Evolutionary conservation across 345 rosid genomes (phyloP), one percentile per base, ranked within the genome.

Genomic region (Ailanthus altissimus): DNA sequence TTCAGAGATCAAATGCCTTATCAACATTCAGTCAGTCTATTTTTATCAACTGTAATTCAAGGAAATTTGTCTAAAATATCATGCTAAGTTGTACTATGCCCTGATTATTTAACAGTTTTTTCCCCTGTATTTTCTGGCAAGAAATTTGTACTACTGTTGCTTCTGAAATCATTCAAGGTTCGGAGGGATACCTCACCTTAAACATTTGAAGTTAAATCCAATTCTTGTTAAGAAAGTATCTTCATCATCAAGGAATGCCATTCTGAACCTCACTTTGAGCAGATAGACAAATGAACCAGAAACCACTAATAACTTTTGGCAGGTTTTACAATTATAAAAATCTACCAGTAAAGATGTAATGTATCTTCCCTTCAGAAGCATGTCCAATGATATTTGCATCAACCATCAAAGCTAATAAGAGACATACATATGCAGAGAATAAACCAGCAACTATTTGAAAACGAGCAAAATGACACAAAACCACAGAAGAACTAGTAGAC

Each of bases 371-470:
- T 25, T 12, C 11, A 8, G 60, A 32, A 50, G 21, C 16, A 70
- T 70, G 71, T 28, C 12, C 23, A n/a, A 67, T 67, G 38, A 67
- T 46, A 10, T 25, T 32, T 67, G 54, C 18, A 67, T 46, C 54
- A 67, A 67, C 21, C 54, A 45, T 13, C 46, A n/a, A 67, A 23
- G 56, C 46, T 49, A 46, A 67, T 46, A 54, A 46, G 46, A 43
- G 32, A 67, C 21, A 25, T 46, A 0, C 1, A 38, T 21, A 70
- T 20, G 32, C 18, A 70, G 15, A 51, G 42, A 69, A 50, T 5
- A 16, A 10, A 32, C 46, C 60, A 16, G 50, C 26, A 13, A n/a
- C 16, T 20, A 18, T 26, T 51, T 70, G 46, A 51, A 28, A 50
- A 11, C 1, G 8, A 69, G 43, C 16, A 10, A 70, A 51, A 28